A percentile compares a stretch with the other conserved stretches of the same genome.
Evolutionary conservation across 2,329 filamentous ascomycete genomes (phyloP).

Genomic region (Byssochlamys sp.): DNA sequence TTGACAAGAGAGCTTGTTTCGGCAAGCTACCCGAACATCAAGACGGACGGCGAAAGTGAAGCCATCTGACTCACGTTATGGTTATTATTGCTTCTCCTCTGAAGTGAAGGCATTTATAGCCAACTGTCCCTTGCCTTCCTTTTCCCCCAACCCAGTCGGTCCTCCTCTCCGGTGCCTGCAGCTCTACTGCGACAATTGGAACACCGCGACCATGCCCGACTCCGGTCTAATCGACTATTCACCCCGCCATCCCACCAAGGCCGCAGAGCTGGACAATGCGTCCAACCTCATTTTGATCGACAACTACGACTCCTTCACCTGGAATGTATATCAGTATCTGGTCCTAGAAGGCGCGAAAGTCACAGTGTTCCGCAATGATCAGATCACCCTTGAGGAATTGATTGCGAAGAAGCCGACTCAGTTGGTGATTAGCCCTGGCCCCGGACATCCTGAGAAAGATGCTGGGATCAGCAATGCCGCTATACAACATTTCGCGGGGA

Average conservation of each 20-base stretch:
- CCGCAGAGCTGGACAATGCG: constrained; percentile 63
- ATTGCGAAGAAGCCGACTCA: constrained; percentile 80
- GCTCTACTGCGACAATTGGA: constrained; percentile 13
- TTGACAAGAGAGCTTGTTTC: constrained; percentile 6
- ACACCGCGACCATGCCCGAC: constrained; percentile 29
- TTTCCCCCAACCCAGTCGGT: background rate
- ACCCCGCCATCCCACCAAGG: constrained; percentile 64
- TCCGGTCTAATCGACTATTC: constrained; percentile 65
- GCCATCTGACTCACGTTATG: background rate
- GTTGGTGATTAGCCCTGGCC: constrained; percentile 86
- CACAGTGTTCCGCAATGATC: constrained; percentile 83
- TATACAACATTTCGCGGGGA: constrained; percentile 82
- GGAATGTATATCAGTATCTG: constrained; percentile 98
- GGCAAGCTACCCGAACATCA: constrained; percentile 8
- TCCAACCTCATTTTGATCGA: constrained; percentile 91
- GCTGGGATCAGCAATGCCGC: constrained; percentile 88
- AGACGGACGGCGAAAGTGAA: background rate
- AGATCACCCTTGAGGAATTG: constrained; percentile 75
- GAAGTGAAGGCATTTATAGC: background rate
- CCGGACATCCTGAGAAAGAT: constrained; percentile 82
- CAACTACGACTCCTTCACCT: constrained; percentile 99
- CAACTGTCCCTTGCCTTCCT: background rate
- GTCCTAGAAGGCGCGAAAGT: constrained; percentile 90
- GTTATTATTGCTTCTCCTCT: background rate
- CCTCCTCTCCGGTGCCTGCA: background rate